Evolutionary conservation across 192 early-diverging fungal genomes (phyloP), one percentile per base, ranked within the genome.

Genomic region (Spizellomyces sp.): DNA sequence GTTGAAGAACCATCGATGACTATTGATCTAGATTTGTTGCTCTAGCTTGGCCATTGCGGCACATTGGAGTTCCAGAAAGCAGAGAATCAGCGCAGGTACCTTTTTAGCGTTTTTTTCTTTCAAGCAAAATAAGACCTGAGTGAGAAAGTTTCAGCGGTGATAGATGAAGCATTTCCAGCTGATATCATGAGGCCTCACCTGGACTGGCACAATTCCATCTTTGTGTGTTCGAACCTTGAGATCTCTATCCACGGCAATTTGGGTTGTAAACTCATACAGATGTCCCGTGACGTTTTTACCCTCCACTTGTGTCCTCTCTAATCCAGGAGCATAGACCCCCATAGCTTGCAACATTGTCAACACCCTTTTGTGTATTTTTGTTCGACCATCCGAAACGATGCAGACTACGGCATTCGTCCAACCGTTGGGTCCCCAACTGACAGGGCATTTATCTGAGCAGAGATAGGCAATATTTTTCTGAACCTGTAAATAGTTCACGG

Each of bases 101-200:
- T 94, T 94, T 73, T 94, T 95, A 68, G 88, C 88, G 69, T 95
- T 95, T 75, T 95, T 91, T 81, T 95, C 93, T 77, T 95, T 95
- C n/a, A 95, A 78, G 78, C 90, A 91, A 75, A 95, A 95, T 45
- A 95, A 67, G 9, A 91, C 81, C 80, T 94, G 91, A 52, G 64
- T 48, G 5, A 48, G 64, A 36, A 36, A 3, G 19, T 44, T 44
- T 21, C 12, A 9, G 66, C 62, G 41, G 58, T 27, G 54, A 61
- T 61, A 61, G 50, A n/a, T 36, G 27, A 36, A 36, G 27, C 0
- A 36, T 3, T 36, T 36, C 1, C 0, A 0, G 27, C 27, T 54
- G 3, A 54, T 21, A 62, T 62, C 12, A 2, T 19, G 14, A 54
- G 14, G 15, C n/a, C 1, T 45, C 44, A 90, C 78, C 64, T 91